Percentiles rank a stretch among this genome's conserved stretches.
Conservation (phyloP, 169 alveolate species). For the Plasmodium chabaudi region DNA sequence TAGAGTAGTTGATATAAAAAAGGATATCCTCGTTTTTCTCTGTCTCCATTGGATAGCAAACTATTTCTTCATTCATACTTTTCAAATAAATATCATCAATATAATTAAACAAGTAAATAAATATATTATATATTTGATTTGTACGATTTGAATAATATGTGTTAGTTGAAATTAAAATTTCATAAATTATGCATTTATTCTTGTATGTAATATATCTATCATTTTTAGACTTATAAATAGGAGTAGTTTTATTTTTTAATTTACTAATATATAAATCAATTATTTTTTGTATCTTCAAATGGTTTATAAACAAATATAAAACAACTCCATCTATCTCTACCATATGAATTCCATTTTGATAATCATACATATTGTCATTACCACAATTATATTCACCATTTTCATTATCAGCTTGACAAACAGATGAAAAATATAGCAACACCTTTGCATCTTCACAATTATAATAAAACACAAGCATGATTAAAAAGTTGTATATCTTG, state of each 20-base stretch:
- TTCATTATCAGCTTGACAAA: background rate
- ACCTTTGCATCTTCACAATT: background rate
- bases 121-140: constrained; percentile 12
- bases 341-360: background rate
- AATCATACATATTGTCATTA: background rate
- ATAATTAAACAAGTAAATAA: constrained; percentile 47
- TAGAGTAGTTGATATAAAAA: constrained; percentile 21
- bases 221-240: background rate
- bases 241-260: background rate
- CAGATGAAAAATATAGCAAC: background rate
- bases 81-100: constrained; percentile 33
- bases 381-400: background rate
- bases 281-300: background rate
- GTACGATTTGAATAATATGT: constrained; percentile 15
- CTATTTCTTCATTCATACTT: background rate
- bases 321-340: constrained; percentile 3
- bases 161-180: constrained; percentile 27
- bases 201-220: background rate
- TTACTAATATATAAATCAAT: constrained; percentile 4
- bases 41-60: background rate
- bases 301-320: constrained; percentile 1
- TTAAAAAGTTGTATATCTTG: constrained; percentile 4
- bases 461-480: constrained; percentile 28
- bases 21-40: constrained; percentile 14
- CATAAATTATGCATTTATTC: constrained; percentile 32